phyloP scores from a whole-genome alignment of 345 rosid genomes.

The Chamaenerion angustifolium region DNA sequence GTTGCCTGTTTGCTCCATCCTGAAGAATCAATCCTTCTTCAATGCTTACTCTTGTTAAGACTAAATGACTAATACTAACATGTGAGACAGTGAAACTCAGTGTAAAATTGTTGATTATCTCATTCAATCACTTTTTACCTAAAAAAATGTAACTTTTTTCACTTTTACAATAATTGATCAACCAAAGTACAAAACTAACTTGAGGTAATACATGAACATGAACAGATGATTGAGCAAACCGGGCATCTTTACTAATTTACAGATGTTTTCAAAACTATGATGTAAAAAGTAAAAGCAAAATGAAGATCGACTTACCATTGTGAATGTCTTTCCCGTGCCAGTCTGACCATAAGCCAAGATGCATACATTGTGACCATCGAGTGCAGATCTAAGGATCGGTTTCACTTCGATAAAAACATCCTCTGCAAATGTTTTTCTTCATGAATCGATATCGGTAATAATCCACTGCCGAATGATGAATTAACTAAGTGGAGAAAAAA shows the following conservation, averaged over 20 bases:
- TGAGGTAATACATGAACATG: too few relatives aligned
- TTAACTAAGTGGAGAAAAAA: neutral
- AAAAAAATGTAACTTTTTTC: neutral
- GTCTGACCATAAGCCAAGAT: constrained; percentile 93
- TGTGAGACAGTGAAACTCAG: too few relatives aligned
- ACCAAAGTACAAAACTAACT: too few relatives aligned
- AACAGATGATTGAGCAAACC: neutral
- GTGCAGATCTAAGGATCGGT: constrained; percentile 76
- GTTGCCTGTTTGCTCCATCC: constrained; percentile 64
- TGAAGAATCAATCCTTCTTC: constrained; percentile 7
- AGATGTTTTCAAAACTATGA: neutral
- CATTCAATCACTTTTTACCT: neutral
- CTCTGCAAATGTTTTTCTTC: constrained; percentile 36
- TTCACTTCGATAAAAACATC: constrained; percentile 66
- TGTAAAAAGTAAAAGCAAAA: neutral
- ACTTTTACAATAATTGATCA: too few relatives aligned
- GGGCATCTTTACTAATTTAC: neutral
- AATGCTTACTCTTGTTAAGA: too few relatives aligned
- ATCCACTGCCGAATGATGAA: neutral
- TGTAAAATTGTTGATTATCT: neutral
- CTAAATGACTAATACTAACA: too few relatives aligned
- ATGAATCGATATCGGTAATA: too few relatives aligned
- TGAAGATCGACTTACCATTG: constrained; percentile 46
- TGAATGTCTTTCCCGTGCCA: constrained; percentile 86
- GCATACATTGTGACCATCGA: constrained; percentile 84